Evolutionary conservation across 2,329 filamentous ascomycete species (phyloP).

Genomic region (Curvularia eragrostidis): DNA sequence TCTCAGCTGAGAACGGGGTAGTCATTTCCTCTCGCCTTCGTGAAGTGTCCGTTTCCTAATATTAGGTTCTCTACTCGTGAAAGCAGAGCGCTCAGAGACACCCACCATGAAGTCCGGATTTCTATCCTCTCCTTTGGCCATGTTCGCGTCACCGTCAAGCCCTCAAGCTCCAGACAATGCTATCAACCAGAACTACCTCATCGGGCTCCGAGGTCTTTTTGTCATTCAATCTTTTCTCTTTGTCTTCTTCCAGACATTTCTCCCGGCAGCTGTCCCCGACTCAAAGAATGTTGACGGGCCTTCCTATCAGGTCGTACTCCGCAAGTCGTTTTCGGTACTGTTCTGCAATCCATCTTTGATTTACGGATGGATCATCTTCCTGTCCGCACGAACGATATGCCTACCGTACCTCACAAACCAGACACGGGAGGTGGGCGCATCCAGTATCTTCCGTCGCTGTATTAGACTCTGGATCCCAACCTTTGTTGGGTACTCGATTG

Average conservation of each 20-base stretch:
- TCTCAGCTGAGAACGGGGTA: background rate
- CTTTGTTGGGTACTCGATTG: constrained; percentile 51
- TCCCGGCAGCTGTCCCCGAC: constrained; percentile 51
- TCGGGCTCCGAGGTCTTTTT: constrained; percentile 55
- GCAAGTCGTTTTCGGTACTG: constrained; percentile 55
- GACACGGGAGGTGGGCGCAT: constrained; percentile 46
- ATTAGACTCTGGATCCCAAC: constrained; percentile 54
- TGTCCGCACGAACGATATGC: constrained; percentile 54
- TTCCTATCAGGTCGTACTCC: constrained; percentile 51
- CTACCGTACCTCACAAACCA: constrained; percentile 53
- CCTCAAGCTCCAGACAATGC: constrained; percentile 18
- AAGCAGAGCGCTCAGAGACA: constrained; percentile 6
- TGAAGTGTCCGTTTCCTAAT: constrained; percentile 8
- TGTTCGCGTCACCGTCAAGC: constrained; percentile 21
- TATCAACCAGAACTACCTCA: constrained; percentile 47
- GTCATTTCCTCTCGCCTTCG: background rate
- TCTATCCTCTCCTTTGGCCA: constrained; percentile 21
- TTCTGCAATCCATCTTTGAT: constrained; percentile 57
- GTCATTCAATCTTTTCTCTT: constrained; percentile 55
- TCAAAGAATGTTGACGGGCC: constrained; percentile 48
- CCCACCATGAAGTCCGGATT: constrained; percentile 30
- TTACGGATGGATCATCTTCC: constrained; percentile 55
- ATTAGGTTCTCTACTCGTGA: constrained; percentile 3
- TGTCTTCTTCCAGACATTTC: constrained; percentile 55
- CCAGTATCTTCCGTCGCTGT: constrained; percentile 52